phyloP scores from a whole-genome alignment of 129 eudicot species.

The Arctium minus region DNA sequence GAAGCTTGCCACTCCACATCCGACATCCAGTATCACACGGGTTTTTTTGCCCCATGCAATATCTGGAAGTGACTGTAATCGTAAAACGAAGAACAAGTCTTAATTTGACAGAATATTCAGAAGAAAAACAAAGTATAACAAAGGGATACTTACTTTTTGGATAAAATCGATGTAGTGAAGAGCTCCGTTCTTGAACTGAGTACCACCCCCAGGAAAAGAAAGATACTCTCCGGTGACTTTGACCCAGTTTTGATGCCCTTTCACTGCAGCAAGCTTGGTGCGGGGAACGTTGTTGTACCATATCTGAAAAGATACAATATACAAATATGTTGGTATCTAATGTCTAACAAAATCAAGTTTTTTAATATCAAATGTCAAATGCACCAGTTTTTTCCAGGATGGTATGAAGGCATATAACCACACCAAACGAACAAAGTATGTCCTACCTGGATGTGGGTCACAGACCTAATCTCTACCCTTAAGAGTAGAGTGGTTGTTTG shows the following conservation, averaged over 20 bases:
- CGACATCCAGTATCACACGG: conserved; percentile 56
- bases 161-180: conserved; percentile 54
- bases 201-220: conserved; percentile 61
- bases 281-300: conserved; percentile 56
- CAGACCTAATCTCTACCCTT: too few relatives aligned
- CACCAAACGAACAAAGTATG: too few relatives aligned
- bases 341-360: background rate
- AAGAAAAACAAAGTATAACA: background rate
- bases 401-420: too few relatives aligned
- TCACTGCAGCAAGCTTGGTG: conserved; percentile 43
- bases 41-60: conserved; percentile 60
- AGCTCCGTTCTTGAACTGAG: conserved; percentile 57
- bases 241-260: conserved; percentile 70
- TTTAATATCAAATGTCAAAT: background rate
- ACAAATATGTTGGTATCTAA: background rate
- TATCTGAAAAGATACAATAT: conserved; percentile 34
- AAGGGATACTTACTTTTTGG: conserved; percentile 24
- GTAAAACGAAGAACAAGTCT: background rate
- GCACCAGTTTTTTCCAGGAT: too few relatives aligned
- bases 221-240: conserved; percentile 58
- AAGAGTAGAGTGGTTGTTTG: too few relatives aligned
- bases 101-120: background rate
- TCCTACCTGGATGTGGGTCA: too few relatives aligned
- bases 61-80: conserved; percentile 36
- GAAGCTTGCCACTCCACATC: conserved; percentile 69